Evolutionary conservation across 2,329 filamentous ascomycete genomes (phyloP).

Genomic region (Ustilaginoidea virens): DNA sequence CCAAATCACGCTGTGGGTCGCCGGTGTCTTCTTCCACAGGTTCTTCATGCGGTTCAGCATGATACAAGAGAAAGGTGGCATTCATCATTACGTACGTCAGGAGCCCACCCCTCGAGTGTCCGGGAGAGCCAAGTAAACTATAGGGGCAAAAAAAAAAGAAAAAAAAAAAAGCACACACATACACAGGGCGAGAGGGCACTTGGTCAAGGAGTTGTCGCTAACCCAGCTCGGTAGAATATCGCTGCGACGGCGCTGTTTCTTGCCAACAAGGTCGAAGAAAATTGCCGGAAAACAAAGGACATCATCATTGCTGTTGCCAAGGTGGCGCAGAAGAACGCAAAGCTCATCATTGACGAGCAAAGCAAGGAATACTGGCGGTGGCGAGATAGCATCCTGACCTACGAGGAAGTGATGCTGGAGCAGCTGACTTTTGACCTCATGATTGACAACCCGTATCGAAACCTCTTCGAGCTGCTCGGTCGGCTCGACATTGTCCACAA

Average conservation of each 20-base stretch:
- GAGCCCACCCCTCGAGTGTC: slow-evolving; percentile 3
- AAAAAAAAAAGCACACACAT: too few relatives aligned
- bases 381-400: slow-evolving; percentile 83
- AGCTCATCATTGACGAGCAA: slow-evolving; percentile 85
- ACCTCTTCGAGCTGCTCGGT: slow-evolving; percentile 67
- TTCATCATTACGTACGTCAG: slow-evolving; percentile 75
- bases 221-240: slow-evolving; percentile 40
- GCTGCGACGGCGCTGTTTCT: slow-evolving; percentile 86
- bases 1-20: slow-evolving; percentile 82
- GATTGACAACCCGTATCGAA: slow-evolving; percentile 74
- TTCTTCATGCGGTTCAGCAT: slow-evolving; percentile 88
- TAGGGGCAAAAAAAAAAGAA: slow-evolving; percentile 6
- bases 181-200: background rate
- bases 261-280: slow-evolving; percentile 94
- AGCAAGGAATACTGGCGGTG: slow-evolving; percentile 98
- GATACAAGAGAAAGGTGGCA: slow-evolving; percentile 57
- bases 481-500: slow-evolving; percentile 62
- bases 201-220: background rate
- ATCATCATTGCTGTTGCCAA: slow-evolving; percentile 87
- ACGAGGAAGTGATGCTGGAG: slow-evolving; percentile 87
- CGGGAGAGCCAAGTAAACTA: too few relatives aligned
- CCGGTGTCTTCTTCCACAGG: slow-evolving; percentile 86
- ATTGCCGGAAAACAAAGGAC: slow-evolving; percentile 88
- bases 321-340: slow-evolving; percentile 86
- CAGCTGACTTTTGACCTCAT: slow-evolving; percentile 87